Evolutionary conservation across 495 filamentous ascomycete species (phyloP).

Genomic region (Aspergillus kassunensis): DNA sequence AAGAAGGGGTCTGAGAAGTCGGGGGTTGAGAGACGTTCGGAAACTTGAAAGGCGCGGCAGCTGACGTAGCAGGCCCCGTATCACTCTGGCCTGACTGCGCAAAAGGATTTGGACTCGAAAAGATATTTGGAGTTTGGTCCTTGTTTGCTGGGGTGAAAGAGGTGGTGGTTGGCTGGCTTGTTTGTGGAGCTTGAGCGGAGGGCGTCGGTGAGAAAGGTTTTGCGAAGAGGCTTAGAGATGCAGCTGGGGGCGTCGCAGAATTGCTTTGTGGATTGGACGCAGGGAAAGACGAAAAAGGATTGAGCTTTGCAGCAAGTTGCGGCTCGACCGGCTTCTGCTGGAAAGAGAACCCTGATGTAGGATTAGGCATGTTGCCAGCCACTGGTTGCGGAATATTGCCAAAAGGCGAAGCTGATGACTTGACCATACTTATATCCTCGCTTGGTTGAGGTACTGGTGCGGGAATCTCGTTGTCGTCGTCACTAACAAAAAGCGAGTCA

Average conservation of each 20-base stretch:
- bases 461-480: conserved; percentile 30
- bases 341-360: not conserved
- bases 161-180: not conserved
- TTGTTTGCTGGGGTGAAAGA: not conserved
- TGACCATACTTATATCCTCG: not conserved
- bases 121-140: not conserved
- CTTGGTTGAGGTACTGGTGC: not conserved
- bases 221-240: conserved; percentile 20
- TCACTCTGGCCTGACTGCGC: not conserved
- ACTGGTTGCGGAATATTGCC: conserved; percentile 13
- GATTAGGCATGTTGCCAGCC: not conserved
- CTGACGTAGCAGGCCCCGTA: not conserved
- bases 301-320: conserved; percentile 7
- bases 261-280: not conserved
- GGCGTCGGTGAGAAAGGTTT: conserved; percentile 16
- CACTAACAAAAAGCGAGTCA: conserved; percentile 44
- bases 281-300: conserved; percentile 21
- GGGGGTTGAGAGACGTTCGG: not conserved
- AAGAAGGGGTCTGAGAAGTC: not conserved
- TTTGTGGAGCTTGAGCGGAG: conserved; percentile 12
- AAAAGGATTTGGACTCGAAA: not conserved
- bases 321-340: not conserved
- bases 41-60: conserved; percentile 3
- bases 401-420: conserved; percentile 6
- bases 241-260: conserved; percentile 1